Conservation (phyloP, 2,329 filamentous ascomycete species). For the Macrophomina pseudophaseolina region DNA sequence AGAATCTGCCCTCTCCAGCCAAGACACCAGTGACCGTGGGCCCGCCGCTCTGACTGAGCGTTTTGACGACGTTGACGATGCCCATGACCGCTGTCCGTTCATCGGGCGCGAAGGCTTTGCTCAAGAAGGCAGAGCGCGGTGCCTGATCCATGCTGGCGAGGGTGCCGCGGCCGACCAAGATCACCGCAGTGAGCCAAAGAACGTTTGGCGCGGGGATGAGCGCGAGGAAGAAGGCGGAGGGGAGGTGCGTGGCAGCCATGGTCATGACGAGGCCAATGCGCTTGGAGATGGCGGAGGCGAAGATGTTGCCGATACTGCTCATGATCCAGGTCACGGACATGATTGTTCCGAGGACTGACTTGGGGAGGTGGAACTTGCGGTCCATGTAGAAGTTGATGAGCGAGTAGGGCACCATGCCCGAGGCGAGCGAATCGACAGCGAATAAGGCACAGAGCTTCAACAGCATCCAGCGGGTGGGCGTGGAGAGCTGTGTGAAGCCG, state of each 20-base stretch:
- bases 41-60: constrained; percentile 38
- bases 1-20: constrained; percentile 40
- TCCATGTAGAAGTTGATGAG: constrained; percentile 63
- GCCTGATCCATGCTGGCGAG: constrained; percentile 48
- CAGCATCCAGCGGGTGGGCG: constrained; percentile 60
- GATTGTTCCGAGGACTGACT: constrained; percentile 59
- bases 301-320: constrained; percentile 49
- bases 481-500: constrained; percentile 61
- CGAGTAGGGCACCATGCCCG: constrained; percentile 65
- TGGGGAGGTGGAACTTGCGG: constrained; percentile 58
- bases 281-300: constrained; percentile 68
- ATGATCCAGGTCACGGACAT: constrained; percentile 56
- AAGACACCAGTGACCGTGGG: constrained; percentile 44
- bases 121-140: constrained; percentile 43
- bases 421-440: constrained; percentile 71
- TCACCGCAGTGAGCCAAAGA: constrained; percentile 35
- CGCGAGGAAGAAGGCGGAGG: constrained; percentile 42
- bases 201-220: constrained; percentile 33
- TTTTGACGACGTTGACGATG: constrained; percentile 46
- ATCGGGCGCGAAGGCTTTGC: constrained; percentile 39
- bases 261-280: constrained; percentile 61
- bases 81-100: constrained; percentile 48
- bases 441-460: constrained; percentile 70
- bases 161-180: constrained; percentile 39
- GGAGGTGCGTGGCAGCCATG: constrained; percentile 47